Evolutionary conservation across 2,329 filamentous ascomycete genomes (phyloP).

Genomic region (Camillea tinctor): DNA sequence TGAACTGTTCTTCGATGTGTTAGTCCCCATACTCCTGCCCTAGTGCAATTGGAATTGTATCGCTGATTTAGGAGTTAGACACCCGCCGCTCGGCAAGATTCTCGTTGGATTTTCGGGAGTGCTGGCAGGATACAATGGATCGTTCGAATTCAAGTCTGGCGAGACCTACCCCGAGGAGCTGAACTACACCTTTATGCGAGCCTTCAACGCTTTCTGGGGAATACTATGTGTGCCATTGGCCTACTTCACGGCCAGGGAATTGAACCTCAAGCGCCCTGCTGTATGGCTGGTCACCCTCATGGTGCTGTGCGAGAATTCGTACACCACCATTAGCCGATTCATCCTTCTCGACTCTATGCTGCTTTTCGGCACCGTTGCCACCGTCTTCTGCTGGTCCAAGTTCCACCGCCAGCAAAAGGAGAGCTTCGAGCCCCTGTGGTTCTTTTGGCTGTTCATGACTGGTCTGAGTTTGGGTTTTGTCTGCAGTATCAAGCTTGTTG

Average conservation of each 20-base stretch:
- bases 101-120: conserved; percentile 95
- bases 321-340: conserved; percentile 97
- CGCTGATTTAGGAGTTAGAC: conserved; percentile 23
- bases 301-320: conserved; percentile 98
- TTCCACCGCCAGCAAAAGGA: conserved; percentile 86
- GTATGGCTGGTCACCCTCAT: conserved; percentile 96
- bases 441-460: conserved; percentile 88
- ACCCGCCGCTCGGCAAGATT: conserved; percentile 97
- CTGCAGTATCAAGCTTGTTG: conserved; percentile 97
- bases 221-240: conserved; percentile 89
- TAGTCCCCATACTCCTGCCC: conserved; percentile 28
- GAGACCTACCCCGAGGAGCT: conserved; percentile 91
- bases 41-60: conserved; percentile 3
- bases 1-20: conserved; percentile 94
- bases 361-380: conserved; percentile 97
- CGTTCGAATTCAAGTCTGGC: conserved; percentile 99
- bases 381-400: conserved; percentile 93
- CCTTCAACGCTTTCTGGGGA: conserved; percentile 95
- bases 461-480: conserved; percentile 96
- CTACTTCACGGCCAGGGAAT: conserved; percentile 90
- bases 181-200: conserved; percentile 97
- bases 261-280: conserved; percentile 80
- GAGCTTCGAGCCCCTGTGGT: conserved; percentile 91
- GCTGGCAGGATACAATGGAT: conserved; percentile 96
- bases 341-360: conserved; percentile 99